These are phyloP conservation scores for Adansonia gregorii DNA, from an alignment of 441 rosid species.

Conservation along the genomic window DNA sequence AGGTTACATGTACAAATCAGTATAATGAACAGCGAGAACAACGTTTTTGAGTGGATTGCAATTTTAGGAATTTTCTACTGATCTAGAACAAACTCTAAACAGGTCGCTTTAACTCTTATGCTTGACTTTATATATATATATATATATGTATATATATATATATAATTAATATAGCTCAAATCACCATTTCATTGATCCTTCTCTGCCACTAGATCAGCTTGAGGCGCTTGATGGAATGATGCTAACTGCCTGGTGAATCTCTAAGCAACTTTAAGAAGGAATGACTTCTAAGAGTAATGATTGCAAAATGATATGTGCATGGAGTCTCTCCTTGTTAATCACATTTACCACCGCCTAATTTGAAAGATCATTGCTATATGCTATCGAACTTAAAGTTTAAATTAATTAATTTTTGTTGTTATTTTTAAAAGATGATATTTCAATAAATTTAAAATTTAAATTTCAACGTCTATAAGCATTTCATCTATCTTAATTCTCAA, in stretches of 20 bases:
- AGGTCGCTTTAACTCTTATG: neutral
- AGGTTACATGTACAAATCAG: constrained; percentile 24
- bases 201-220: neutral
- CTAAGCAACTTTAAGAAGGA: neutral
- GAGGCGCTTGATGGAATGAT: neutral
- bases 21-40: neutral
- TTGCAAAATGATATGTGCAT: constrained; percentile 2
- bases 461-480: too few species aligned
- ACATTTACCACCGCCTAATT: neutral
- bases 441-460: too few species aligned
- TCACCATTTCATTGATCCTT: neutral
- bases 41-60: constrained; percentile 23
- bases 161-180: neutral
- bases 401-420: too few species aligned
- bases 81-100: neutral
- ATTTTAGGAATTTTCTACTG: constrained; percentile 3
- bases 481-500: too few species aligned
- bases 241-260: neutral
- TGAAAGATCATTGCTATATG: neutral
- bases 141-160: neutral
- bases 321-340: neutral
- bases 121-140: neutral
- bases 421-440: too few species aligned
- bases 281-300: constrained; percentile 5
- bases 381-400: neutral